A percentile compares a stretch with the other conserved stretches of the same genome.
These are phyloP conservation scores for Suhomyces wounanorum DNA, from an alignment of 1,139 yeast species.

Conservation along the genomic window DNA sequence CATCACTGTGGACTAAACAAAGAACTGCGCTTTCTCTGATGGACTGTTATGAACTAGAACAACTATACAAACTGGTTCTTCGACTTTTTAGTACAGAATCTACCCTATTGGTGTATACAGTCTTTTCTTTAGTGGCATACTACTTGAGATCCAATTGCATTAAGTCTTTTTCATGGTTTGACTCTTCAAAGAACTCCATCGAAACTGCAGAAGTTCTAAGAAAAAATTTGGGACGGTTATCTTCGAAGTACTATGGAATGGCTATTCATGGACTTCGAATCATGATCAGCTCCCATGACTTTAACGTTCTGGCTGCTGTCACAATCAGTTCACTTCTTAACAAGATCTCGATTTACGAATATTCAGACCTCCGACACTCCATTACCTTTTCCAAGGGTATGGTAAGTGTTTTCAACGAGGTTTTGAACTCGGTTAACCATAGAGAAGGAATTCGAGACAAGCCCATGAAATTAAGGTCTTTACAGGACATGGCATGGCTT, in stretches of 20 bases:
- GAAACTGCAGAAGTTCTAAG: conserved; percentile 16
- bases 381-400: conserved; percentile 30
- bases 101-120: conserved; percentile 15
- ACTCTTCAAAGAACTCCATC: conserved; percentile 1
- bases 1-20: background rate
- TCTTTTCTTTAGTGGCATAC: conserved; percentile 8
- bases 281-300: conserved; percentile 18
- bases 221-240: conserved; percentile 15
- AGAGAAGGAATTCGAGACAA: background rate
- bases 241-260: conserved; percentile 24
- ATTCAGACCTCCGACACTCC: conserved; percentile 22
- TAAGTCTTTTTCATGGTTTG: conserved; percentile 21
- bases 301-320: conserved; percentile 25
- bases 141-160: conserved; percentile 21
- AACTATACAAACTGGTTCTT: conserved; percentile 9
- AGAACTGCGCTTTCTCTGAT: conserved; percentile 10
- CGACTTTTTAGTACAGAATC: conserved; percentile 12
- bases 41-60: conserved; percentile 16
- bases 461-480: conserved; percentile 1
- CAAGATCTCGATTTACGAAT: conserved; percentile 29
- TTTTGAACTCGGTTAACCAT: conserved; percentile 13
- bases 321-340: conserved; percentile 28
- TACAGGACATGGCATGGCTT: conserved; percentile 20
- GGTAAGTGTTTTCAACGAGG: conserved; percentile 24
- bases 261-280: conserved; percentile 24